These are phyloP conservation scores for Emericellopsis atlantica DNA, from an alignment of 2,329 filamentous ascomycete genomes.

Conservation along the genomic window DNA sequence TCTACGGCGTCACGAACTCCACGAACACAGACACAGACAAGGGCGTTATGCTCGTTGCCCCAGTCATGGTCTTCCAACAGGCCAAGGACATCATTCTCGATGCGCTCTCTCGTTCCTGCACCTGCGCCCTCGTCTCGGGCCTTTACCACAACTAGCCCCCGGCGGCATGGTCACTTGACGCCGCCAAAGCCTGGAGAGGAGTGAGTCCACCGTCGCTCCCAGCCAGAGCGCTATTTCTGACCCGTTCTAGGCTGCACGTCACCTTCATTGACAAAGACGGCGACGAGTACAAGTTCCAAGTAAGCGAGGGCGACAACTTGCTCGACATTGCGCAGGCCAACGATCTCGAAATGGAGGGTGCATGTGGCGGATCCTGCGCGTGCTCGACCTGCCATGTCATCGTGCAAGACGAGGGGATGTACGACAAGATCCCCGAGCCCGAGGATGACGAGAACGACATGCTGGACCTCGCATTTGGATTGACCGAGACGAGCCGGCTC, in stretches of 20 bases:
- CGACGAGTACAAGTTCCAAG: conserved; percentile 61
- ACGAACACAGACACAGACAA: conserved; percentile 9
- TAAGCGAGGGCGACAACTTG: conserved; percentile 79
- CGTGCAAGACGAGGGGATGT: conserved; percentile 59
- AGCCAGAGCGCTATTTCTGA: conserved; percentile 2
- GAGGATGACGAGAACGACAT: conserved; percentile 80
- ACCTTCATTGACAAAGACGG: conserved; percentile 93
- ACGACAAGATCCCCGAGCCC: conserved; percentile 66
- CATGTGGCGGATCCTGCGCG: conserved; percentile 87
- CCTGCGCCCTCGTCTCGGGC: conserved; percentile 15
- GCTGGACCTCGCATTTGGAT: conserved; percentile 79
- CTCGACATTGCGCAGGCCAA: conserved; percentile 90
- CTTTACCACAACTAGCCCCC: conserved; percentile 53
- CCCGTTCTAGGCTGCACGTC: conserved; percentile 55
- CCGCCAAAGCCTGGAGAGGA: conserved; percentile 86
- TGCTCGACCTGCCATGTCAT: conserved; percentile 92
- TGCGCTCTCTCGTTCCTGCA: conserved; percentile 2
- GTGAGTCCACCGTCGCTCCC: conserved; percentile 36
- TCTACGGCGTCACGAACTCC: conserved; percentile 15
- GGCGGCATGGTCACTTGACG: conserved; percentile 66
- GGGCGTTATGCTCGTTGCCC: background rate
- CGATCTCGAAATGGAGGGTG: conserved; percentile 97
- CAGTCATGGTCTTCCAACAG: background rate
- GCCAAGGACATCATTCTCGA: background rate
- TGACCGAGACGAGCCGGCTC: conserved; percentile 73